phyloP scores from a whole-genome alignment of 306 rosid genomes.

The Prunus dulcis region DNA sequence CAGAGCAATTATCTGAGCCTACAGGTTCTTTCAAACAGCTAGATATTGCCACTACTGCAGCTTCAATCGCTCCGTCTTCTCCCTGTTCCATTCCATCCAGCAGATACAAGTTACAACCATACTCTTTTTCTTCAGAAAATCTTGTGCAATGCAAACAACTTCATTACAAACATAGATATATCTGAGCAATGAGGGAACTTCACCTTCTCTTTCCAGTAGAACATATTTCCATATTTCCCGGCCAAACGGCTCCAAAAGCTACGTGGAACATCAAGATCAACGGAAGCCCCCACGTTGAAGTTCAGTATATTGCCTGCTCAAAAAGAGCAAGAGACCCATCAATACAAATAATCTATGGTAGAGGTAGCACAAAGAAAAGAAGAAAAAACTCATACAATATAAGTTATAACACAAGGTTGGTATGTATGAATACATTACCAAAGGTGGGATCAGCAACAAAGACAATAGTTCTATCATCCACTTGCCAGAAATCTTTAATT shows the following conservation, averaged over 20 bases:
- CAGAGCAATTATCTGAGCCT: slow-evolving; percentile 78
- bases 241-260: slow-evolving; percentile 98
- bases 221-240: slow-evolving; percentile 88
- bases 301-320: slow-evolving; percentile 83
- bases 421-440: slow-evolving; percentile 41
- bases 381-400: background rate
- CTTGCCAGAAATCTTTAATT: slow-evolving; percentile 87
- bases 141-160: background rate
- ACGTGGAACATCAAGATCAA: slow-evolving; percentile 86
- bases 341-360: slow-evolving; percentile 10
- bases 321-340: slow-evolving; percentile 9
- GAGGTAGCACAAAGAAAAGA: background rate
- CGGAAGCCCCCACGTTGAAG: slow-evolving; percentile 84
- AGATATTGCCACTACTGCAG: slow-evolving; percentile 89
- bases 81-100: slow-evolving; percentile 59
- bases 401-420: background rate
- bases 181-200: background rate
- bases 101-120: background rate
- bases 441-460: slow-evolving; percentile 99
- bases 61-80: slow-evolving; percentile 89
- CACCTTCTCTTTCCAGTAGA: slow-evolving; percentile 97
- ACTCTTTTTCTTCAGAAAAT: background rate
- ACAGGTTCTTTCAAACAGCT: slow-evolving; percentile 88
- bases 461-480: slow-evolving; percentile 93
- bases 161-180: background rate